Evolutionary conservation across 306 rosid genomes (phyloP).

Genomic region (Castanea crenata): DNA sequence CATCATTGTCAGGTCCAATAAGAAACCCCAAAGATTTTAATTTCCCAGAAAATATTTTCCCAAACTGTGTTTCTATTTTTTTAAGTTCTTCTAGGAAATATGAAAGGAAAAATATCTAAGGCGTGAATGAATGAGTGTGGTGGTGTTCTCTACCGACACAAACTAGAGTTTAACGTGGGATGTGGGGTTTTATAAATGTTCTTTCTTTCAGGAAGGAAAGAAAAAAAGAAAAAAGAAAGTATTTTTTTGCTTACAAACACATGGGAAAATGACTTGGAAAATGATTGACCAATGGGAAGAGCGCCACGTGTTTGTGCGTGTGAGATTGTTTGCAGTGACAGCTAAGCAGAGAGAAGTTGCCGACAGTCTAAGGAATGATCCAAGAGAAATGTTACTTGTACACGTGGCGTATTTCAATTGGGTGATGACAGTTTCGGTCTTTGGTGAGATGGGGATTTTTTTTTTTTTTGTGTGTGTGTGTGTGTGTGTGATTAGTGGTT

Average conservation of each 20-base stretch:
- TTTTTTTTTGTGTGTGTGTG: not conserved
- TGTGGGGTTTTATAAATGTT: constrained; percentile 15
- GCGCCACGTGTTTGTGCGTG: constrained; percentile 33
- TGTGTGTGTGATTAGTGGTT: not conserved
- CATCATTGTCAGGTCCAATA: constrained; percentile 36
- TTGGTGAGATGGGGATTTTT: not conserved
- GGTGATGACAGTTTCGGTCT: not conserved
- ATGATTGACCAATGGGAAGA: constrained; percentile 18
- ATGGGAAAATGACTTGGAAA: not conserved
- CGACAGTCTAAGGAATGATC: constrained; percentile 50
- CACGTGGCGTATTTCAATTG: constrained; percentile 21
- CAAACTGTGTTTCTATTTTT: not conserved
- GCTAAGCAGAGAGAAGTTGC: constrained; percentile 56
- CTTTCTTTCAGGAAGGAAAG: not conserved
- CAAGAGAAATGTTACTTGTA: not conserved
- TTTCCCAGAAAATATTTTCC: constrained; percentile 13
- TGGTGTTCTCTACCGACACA: constrained; percentile 46
- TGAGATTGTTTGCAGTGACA: constrained; percentile 47
- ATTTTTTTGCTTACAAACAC: not conserved
- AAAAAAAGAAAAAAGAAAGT: too few species aligned
- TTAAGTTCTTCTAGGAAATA: constrained; percentile 14
- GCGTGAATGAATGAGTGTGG: not conserved
- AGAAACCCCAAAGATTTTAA: not conserved
- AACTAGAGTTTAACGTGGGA: constrained; percentile 17
- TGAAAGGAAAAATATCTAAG: constrained; percentile 21